Percentiles rank a stretch among this genome's conserved stretches.
These are phyloP conservation scores for Apodospora peruviana DNA, from an alignment of 495 filamentous ascomycete species.

Conservation along the genomic window DNA sequence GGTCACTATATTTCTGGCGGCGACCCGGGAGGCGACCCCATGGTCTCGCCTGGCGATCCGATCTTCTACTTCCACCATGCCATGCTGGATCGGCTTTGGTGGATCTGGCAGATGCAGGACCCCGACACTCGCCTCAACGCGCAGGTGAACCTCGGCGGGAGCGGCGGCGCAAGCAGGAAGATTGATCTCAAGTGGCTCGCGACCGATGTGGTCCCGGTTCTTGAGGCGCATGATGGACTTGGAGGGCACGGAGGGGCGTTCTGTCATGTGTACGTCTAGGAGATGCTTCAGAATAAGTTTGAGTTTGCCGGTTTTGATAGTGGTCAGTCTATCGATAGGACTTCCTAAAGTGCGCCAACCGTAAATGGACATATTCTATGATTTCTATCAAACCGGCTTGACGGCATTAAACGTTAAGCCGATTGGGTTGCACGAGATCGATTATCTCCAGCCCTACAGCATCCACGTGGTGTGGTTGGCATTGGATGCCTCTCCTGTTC, in stretches of 20 bases:
- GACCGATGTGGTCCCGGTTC: conserved; percentile 18
- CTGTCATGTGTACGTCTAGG: conserved; percentile 33
- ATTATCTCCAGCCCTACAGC: too few species aligned
- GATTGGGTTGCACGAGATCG: too few species aligned
- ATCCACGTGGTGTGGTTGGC: too few species aligned
- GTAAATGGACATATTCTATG: too few species aligned
- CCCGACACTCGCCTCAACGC: conserved; percentile 30
- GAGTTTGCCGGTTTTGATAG: too few species aligned
- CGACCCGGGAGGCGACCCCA: conserved; percentile 52
- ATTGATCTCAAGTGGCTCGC: conserved; percentile 32
- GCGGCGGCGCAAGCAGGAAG: not conserved
- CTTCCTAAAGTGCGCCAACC: too few species aligned
- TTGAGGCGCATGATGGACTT: conserved; percentile 32
- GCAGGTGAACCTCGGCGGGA: not conserved
- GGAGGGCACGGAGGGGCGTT: conserved; percentile 26
- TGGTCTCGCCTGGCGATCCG: conserved; percentile 57
- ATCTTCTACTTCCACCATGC: conserved; percentile 65
- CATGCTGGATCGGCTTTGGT: conserved; percentile 59
- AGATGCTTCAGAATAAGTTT: too few species aligned
- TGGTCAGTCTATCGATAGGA: too few species aligned
- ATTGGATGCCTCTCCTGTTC: too few species aligned
- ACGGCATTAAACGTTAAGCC: too few species aligned
- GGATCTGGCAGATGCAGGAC: conserved; percentile 63
- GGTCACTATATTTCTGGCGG: conserved; percentile 59
- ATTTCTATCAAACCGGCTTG: too few species aligned